Percentiles rank a stretch among this genome's conserved stretches.
Evolutionary conservation across 441 rosid species (phyloP).

Genomic region (Jatropha multifida): DNA sequence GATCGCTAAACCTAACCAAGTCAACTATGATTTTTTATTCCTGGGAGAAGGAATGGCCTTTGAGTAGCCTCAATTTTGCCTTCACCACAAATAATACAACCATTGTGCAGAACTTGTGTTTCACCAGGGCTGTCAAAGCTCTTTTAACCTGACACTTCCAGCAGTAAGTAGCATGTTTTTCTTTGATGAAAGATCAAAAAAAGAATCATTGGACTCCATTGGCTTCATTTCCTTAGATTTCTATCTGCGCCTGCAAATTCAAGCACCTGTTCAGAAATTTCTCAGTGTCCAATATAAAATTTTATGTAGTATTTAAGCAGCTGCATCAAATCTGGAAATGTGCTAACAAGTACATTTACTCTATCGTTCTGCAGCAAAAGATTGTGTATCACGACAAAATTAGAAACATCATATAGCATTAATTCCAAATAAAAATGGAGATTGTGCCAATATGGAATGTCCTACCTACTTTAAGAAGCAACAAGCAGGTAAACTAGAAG

Average conservation of each 20-base stretch:
- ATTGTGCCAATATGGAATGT: too few relatives aligned
- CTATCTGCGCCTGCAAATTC: not conserved
- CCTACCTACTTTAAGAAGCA: too few relatives aligned
- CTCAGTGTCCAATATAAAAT: not conserved
- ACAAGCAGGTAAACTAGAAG: too few relatives aligned
- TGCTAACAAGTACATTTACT: too few relatives aligned
- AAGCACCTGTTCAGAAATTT: not conserved
- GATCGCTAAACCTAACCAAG: not conserved
- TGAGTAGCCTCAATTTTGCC: not conserved
- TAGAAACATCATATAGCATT: too few relatives aligned
- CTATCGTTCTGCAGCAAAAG: too few relatives aligned
- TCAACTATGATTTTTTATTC: not conserved
- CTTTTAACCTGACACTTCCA: not conserved
- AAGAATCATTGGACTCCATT: not conserved
- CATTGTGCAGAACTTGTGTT: not conserved
- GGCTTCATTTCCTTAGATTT: slow-evolving; percentile 2
- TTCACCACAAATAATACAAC: not conserved
- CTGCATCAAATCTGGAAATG: too few relatives aligned
- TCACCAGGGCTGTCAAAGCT: not conserved
- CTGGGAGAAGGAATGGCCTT: too few relatives aligned
- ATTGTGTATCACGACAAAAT: too few relatives aligned
- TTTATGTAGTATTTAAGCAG: not conserved
- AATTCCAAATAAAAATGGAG: too few relatives aligned
- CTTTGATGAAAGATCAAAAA: not conserved
- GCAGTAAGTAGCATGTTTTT: not conserved